Conservation (phyloP, 2,329 filamentous ascomycete genomes). For the Colletotrichum liriopes region DNA sequence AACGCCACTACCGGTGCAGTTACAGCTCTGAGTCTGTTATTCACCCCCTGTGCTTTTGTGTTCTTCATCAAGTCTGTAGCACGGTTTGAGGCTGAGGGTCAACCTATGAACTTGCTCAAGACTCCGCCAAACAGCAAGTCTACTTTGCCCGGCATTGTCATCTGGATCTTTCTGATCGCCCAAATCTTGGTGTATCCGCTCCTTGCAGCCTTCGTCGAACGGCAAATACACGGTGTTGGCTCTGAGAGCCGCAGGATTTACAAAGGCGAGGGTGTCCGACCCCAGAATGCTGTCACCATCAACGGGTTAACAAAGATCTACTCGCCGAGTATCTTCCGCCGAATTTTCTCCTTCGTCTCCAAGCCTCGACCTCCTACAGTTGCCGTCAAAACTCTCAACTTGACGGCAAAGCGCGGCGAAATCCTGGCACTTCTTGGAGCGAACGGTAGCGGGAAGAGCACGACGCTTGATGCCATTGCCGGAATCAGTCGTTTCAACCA, state of each 20-base stretch:
- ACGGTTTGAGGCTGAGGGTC: conserved; percentile 78
- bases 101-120: conserved; percentile 73
- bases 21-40: conserved; percentile 80
- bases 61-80: conserved; percentile 84
- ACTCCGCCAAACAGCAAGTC: conserved; percentile 77
- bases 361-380: conserved; percentile 75
- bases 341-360: conserved; percentile 62
- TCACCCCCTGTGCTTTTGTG: conserved; percentile 90
- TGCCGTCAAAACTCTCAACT: conserved; percentile 81
- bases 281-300: conserved; percentile 76
- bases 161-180: conserved; percentile 83
- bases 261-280: conserved; percentile 52
- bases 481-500: conserved; percentile 62
- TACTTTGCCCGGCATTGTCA: conserved; percentile 78
- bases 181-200: conserved; percentile 86
- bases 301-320: conserved; percentile 85
- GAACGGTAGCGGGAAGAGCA: conserved; percentile 87
- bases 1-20: conserved; percentile 75
- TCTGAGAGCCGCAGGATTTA: conserved; percentile 64
- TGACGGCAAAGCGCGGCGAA: conserved; percentile 82
- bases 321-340: conserved; percentile 73
- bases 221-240: conserved; percentile 66
- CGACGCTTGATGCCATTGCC: conserved; percentile 57
- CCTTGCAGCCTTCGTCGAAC: conserved; percentile 82
- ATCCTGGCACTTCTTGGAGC: conserved; percentile 83